Percentiles rank a stretch among this genome's conserved stretches.
Evolutionary conservation across 2,329 filamentous ascomycete species (phyloP).

Genomic region (Cercospora sp.): DNA sequence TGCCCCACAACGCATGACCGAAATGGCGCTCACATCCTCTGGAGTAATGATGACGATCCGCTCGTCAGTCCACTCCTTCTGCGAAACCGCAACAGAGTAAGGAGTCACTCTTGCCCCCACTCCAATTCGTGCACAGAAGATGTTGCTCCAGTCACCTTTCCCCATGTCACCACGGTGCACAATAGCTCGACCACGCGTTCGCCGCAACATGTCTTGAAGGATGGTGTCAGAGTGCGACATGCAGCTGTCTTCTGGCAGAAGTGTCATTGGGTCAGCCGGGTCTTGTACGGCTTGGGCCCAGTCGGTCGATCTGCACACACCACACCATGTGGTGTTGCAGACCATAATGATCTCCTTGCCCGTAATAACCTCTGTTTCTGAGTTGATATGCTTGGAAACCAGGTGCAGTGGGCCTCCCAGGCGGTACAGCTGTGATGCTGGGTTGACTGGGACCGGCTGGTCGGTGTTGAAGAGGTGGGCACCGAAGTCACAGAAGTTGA

Average conservation of each 20-base stretch:
- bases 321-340: not conserved
- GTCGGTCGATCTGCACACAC: not conserved
- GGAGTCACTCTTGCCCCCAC: not conserved
- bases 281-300: not conserved
- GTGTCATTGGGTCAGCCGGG: not conserved
- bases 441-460: not conserved
- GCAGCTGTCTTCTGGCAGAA: not conserved
- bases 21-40: not conserved
- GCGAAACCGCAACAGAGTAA: not conserved
- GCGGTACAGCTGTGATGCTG: not conserved
- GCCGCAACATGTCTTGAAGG: no score
- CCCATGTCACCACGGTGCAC: not conserved
- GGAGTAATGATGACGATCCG: not conserved
- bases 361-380: not conserved
- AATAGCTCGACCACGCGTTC: not conserved
- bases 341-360: not conserved
- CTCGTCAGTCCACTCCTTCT: not conserved
- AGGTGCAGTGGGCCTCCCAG: not conserved
- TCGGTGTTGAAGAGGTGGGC: not conserved
- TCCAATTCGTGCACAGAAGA: not conserved
- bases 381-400: not conserved
- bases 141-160: not conserved
- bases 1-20: not conserved
- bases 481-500: not conserved
- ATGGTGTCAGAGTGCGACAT: not conserved